Percentiles rank a stretch among this genome's conserved stretches.
phyloP scores from a whole-genome alignment of 306 rosid species.

The Trifolium dubium region DNA sequence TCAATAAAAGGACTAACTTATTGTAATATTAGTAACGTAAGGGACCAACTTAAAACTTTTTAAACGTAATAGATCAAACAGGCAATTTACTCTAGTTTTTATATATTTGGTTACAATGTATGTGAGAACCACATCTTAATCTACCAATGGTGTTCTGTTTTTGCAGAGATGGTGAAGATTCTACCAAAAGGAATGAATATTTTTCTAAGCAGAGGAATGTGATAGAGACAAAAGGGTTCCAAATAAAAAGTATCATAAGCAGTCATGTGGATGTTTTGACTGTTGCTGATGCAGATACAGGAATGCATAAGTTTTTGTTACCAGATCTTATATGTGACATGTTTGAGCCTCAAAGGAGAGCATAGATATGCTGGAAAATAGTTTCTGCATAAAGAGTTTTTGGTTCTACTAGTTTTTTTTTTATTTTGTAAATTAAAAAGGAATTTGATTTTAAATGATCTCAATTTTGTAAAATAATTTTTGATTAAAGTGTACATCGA shows the following conservation, averaged over 20 bases:
- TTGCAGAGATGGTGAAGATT: constrained; percentile 72
- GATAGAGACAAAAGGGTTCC: constrained; percentile 57
- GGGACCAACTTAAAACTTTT: too few relatives aligned
- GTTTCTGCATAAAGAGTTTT: constrained; percentile 28
- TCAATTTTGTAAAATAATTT: neutral
- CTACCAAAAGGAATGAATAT: constrained; percentile 45
- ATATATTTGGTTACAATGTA: neutral
- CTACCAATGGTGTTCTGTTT: constrained; percentile 17
- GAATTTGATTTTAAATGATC: neutral
- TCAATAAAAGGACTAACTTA: too few relatives aligned
- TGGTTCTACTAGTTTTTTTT: neutral
- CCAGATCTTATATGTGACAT: constrained; percentile 64
- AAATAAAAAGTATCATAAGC: constrained; percentile 59
- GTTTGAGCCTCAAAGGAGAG: constrained; percentile 46
- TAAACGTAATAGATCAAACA: too few relatives aligned
- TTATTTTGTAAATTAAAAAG: neutral
- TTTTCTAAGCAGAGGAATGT: constrained; percentile 51
- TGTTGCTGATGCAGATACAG: constrained; percentile 46
- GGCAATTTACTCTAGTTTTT: too few relatives aligned
- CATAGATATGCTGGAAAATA: constrained; percentile 15
- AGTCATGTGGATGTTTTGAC: constrained; percentile 62
- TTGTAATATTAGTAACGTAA: too few relatives aligned
- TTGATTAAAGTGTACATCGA: neutral
- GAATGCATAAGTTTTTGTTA: constrained; percentile 59
- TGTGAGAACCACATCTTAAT: neutral